These are phyloP conservation scores for Phyllostachys edulis DNA, from an alignment of 176 grass and related monocot species.

Conservation along the genomic window DNA sequence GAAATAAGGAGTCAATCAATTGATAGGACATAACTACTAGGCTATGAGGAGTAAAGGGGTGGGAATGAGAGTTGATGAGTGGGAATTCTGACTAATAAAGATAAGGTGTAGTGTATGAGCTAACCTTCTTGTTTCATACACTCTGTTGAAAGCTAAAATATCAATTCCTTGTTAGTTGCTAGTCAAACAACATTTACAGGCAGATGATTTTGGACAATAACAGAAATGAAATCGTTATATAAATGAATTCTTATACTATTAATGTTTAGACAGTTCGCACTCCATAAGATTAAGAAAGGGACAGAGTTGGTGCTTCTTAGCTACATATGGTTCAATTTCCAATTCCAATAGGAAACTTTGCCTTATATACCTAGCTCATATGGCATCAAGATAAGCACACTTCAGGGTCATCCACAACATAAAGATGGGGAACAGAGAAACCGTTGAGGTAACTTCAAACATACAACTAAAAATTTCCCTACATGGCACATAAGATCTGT, in stretches of 20 bases:
- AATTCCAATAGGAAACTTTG: neutral
- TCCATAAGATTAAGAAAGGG: neutral
- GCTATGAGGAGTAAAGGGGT: neutral
- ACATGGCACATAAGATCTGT: neutral
- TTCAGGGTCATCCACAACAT: neutral
- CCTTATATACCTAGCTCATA: neutral
- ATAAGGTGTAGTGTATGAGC: neutral
- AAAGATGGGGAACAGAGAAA: neutral
- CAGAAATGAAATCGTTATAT: neutral
- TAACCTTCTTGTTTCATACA: neutral
- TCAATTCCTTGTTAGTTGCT: slow-evolving; percentile 1
- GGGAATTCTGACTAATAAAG: neutral
- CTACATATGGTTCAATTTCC: neutral
- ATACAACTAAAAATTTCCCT: neutral
- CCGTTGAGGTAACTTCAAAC: neutral
- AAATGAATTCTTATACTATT: neutral
- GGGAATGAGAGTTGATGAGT: neutral
- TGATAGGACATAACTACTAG: neutral
- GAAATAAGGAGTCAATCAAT: neutral
- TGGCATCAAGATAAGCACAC: neutral
- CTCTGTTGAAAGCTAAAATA: neutral
- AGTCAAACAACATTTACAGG: neutral
- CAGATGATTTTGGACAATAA: neutral
- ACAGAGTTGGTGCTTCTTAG: neutral
- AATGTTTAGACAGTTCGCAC: neutral